Conservation (phyloP, 164 flowering plant genomes). For the Kingdonia uniflora region DNA sequence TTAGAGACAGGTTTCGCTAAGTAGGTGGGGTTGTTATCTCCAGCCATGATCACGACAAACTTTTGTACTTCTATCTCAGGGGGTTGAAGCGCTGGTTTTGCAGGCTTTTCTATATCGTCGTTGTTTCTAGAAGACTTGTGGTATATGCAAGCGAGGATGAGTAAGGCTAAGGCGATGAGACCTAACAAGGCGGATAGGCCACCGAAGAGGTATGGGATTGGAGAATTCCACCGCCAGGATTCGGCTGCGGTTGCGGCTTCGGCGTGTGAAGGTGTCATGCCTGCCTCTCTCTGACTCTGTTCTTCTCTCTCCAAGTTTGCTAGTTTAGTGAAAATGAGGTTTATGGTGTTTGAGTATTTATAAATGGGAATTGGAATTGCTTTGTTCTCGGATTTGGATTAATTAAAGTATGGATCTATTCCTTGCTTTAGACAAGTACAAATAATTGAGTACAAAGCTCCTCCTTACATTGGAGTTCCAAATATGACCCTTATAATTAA, state of each 20-base stretch:
- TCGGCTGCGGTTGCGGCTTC: too few species aligned
- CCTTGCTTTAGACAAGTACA: too few species aligned
- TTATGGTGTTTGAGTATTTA: too few species aligned
- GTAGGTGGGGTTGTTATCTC: conserved; percentile 34
- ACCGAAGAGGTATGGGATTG: conserved; percentile 29
- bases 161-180: conserved; percentile 32
- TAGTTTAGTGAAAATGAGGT: too few species aligned
- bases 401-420: too few species aligned
- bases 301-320: too few species aligned
- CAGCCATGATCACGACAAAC: conserved; percentile 49
- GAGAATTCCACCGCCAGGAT: conserved; percentile 29
- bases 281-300: too few species aligned
- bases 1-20: conserved; percentile 23
- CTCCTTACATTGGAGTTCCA: too few species aligned
- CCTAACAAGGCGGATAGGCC: conserved; percentile 19
- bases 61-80: conserved; percentile 20
- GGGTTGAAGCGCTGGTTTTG: neutral
- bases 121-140: conserved; percentile 9
- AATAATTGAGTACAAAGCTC: too few species aligned
- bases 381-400: too few species aligned
- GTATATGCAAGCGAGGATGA: conserved; percentile 31
- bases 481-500: too few species aligned
- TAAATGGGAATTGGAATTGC: too few species aligned
- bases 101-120: neutral
- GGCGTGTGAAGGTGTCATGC: neutral